These are phyloP conservation scores for Colletotrichum sp. DNA, from an alignment of 2,329 filamentous ascomycete genomes.

Conservation along the genomic window DNA sequence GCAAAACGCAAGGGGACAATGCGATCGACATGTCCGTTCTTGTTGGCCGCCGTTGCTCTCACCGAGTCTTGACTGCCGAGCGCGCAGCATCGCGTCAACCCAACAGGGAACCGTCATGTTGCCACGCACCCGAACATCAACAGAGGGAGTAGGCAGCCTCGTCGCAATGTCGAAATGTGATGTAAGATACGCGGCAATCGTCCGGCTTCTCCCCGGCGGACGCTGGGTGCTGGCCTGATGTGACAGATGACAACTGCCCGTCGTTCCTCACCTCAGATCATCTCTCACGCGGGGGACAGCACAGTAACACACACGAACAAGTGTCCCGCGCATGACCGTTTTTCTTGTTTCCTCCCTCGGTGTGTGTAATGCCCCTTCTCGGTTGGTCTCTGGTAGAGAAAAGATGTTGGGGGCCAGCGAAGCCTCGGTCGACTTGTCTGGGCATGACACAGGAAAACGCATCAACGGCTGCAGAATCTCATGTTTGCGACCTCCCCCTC, in stretches of 20 bases:
- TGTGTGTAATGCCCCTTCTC: not conserved
- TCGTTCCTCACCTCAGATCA: not conserved
- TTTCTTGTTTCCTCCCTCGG: not conserved
- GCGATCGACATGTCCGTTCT: not conserved
- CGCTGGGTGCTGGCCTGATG: not conserved
- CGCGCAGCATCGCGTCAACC: not conserved
- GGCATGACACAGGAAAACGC: not conserved
- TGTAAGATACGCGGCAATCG: constrained; percentile 11
- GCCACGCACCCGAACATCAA: too few relatives aligned
- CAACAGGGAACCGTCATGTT: not conserved
- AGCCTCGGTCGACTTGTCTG: not conserved
- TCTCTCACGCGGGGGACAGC: not conserved
- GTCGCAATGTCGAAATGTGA: not conserved
- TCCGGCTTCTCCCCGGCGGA: not conserved
- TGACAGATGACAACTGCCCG: not conserved
- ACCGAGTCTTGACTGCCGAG: not conserved
- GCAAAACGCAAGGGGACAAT: not conserved
- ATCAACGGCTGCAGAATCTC: not conserved
- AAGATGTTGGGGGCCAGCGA: not conserved
- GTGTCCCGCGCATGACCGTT: not conserved
- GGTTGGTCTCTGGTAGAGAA: not conserved
- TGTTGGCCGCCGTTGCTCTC: not conserved
- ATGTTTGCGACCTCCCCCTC: not conserved
- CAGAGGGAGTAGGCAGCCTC: not conserved
- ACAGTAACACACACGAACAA: too few relatives aligned